Conservation (phyloP, 2,329 filamentous ascomycete genomes). For the Aschersonia sp. region DNA sequence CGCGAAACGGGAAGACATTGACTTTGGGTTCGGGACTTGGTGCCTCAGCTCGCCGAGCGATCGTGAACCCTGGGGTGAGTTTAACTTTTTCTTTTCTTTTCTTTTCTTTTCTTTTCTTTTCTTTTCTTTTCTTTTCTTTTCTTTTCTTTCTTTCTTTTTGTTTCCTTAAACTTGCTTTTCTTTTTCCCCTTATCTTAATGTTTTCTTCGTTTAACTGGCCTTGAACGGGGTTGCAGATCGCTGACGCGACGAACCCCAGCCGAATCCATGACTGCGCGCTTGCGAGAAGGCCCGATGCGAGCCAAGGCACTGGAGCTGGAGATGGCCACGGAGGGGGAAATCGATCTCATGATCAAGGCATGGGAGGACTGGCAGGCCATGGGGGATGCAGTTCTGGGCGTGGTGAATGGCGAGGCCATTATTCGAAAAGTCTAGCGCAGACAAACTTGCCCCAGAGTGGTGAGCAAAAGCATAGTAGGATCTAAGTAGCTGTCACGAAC, state of each 20-base stretch:
- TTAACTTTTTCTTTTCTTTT: not conserved
- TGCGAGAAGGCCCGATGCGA: constrained; percentile 10
- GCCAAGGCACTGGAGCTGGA: constrained; percentile 12
- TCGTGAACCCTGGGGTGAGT: constrained; percentile 13
- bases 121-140: not conserved
- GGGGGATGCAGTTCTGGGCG: constrained; percentile 13
- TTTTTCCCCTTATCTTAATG: not conserved
- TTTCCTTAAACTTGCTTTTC: not conserved
- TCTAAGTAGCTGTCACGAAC: too few species aligned
- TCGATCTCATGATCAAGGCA: constrained; percentile 13
- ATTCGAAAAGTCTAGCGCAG: constrained; percentile 7
- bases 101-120: not conserved
- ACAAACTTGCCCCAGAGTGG: not conserved
- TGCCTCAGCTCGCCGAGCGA: constrained; percentile 13
- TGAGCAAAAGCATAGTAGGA: not conserved
- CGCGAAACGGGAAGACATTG: constrained; percentile 8
- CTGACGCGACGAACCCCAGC: constrained; percentile 6
- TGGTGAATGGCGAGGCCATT: constrained; percentile 15
- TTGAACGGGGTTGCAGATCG: not conserved
- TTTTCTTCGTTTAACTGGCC: too few species aligned
- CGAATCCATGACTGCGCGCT: constrained; percentile 11
- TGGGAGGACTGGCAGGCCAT: constrained; percentile 13
- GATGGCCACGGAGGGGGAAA: constrained; percentile 9
- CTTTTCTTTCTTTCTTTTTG: not conserved
- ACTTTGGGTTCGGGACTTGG: constrained; percentile 14